A percentile compares a stretch with the other conserved stretches of the same genome.
Conservation (phyloP, 257 asterid genomes). For the Solanum microdontum region DNA sequence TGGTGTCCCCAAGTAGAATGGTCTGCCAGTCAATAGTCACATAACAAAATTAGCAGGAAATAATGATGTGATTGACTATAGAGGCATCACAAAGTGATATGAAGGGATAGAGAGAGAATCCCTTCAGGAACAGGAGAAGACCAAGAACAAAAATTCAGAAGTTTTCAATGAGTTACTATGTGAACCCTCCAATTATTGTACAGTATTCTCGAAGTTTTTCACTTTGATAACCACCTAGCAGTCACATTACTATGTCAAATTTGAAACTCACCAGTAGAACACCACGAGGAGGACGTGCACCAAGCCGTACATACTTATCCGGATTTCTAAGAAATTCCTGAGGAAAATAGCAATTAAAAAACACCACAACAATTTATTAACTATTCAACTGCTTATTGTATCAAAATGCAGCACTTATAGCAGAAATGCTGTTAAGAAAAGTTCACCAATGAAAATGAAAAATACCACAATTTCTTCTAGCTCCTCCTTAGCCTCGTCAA, state of each 20-base stretch:
- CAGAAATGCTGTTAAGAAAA: background rate
- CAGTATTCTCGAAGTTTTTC: background rate
- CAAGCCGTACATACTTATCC: conserved; percentile 73
- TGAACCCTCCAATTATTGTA: background rate
- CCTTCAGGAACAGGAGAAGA: background rate
- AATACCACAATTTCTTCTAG: conserved; percentile 95
- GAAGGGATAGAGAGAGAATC: background rate
- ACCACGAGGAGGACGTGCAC: conserved; percentile 99
- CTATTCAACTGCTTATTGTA: background rate
- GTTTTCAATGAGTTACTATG: background rate
- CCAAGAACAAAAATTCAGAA: background rate
- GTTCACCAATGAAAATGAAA: conserved; percentile 1
- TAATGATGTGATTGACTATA: background rate
- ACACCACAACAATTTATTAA: background rate
- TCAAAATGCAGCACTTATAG: background rate
- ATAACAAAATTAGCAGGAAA: background rate
- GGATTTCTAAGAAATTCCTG: conserved; percentile 98
- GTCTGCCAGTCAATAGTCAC: background rate
- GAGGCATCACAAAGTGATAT: background rate
- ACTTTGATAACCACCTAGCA: background rate
- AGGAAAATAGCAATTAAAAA: conserved; percentile 10
- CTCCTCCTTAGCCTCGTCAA: conserved; percentile 99
- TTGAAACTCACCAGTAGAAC: conserved; percentile 80
- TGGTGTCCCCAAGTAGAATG: background rate
- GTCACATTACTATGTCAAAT: conserved; percentile 1